Percentiles rank a stretch among this genome's conserved stretches.
Evolutionary conservation across 495 filamentous ascomycete genomes (phyloP).

Genomic region (Penicillium chermesinum): DNA sequence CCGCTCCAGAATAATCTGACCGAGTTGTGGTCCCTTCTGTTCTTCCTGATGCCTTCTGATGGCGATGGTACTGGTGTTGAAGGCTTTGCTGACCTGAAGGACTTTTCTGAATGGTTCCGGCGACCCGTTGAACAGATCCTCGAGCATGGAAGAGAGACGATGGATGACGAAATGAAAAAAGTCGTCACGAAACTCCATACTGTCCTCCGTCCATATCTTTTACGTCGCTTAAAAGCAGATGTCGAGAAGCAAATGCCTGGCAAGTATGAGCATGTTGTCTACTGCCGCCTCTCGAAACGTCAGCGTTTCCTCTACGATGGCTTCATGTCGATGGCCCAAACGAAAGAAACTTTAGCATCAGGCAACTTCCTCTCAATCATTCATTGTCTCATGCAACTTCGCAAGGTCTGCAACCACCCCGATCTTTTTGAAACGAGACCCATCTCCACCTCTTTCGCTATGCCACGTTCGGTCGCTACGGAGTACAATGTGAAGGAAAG

Average conservation of each 20-base stretch:
- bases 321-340: conserved; percentile 91
- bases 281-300: conserved; percentile 88
- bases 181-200: conserved; percentile 91
- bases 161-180: conserved; percentile 86
- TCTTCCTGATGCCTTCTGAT: conserved; percentile 90
- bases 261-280: conserved; percentile 95
- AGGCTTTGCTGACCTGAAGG: conserved; percentile 82
- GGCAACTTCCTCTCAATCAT: conserved; percentile 98
- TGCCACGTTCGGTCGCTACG: conserved; percentile 74
- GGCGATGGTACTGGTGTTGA: conserved; percentile 64
- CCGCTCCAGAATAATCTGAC: conserved; percentile 96
- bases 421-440: conserved; percentile 96
- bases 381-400: conserved; percentile 95
- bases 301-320: conserved; percentile 95
- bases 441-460: conserved; percentile 96
- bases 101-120: conserved; percentile 91
- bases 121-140: conserved; percentile 91
- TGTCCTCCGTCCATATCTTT: conserved; percentile 84
- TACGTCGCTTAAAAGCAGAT: conserved; percentile 90
- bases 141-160: conserved; percentile 84
- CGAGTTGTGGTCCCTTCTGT: conserved; percentile 94
- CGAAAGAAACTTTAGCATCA: conserved; percentile 79
- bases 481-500: conserved; percentile 74
- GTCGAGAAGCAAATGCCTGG: conserved; percentile 99
- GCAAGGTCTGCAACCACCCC: conserved; percentile 98